Conservation (phyloP, 2,329 filamentous ascomycete genomes). For the Colletotrichum simmondsii region DNA sequence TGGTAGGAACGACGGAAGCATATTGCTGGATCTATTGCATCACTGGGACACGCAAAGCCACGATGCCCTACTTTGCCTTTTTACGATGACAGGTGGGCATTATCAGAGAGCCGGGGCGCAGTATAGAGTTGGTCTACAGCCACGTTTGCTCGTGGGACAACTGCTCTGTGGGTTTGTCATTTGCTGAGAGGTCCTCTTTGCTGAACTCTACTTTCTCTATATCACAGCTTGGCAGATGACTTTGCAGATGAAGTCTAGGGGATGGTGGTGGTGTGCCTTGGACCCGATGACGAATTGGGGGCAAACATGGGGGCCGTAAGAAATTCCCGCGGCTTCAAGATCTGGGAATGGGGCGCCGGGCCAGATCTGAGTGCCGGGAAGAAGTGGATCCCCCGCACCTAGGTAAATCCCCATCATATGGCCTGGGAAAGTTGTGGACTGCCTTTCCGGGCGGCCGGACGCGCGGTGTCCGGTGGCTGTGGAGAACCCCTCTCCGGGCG, state of each 20-base stretch:
- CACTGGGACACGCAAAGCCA: too few species aligned
- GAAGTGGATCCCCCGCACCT: too few species aligned
- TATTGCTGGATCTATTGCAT: background rate
- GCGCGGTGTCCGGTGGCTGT: too few species aligned
- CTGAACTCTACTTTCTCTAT: background rate
- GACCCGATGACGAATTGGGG: background rate
- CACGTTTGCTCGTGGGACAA: background rate
- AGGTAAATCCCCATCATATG: too few species aligned
- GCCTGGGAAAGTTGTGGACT: too few species aligned
- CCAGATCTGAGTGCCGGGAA: background rate
- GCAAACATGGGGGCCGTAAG: too few species aligned
- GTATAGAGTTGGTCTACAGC: background rate
- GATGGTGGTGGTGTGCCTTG: too few species aligned
- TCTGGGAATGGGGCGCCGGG: background rate
- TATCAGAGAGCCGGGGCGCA: constrained; percentile 5
- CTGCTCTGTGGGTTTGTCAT: background rate
- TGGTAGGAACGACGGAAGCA: background rate
- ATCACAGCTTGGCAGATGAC: background rate
- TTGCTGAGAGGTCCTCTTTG: background rate
- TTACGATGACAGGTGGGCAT: too few species aligned
- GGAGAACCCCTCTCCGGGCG: too few species aligned
- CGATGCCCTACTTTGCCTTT: too few species aligned
- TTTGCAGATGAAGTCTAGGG: background rate
- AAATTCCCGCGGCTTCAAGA: background rate
- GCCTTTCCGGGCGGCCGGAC: too few species aligned